Base-by-base conservation (phyloP, 2,329 filamentous ascomycete species). In the Elsinoe ampelina region DNA sequence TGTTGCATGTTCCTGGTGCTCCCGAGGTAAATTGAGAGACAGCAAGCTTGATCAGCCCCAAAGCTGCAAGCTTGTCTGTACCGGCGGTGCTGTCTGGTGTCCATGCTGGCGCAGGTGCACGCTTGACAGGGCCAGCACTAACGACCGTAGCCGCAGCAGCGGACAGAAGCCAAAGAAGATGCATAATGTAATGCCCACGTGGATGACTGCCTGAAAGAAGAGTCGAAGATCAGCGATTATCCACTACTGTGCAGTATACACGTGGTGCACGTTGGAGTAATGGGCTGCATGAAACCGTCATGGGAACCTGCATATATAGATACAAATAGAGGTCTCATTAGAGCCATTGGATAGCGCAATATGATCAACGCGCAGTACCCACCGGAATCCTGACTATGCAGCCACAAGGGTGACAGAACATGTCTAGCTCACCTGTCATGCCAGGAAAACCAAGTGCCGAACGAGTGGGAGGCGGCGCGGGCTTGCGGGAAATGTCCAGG, bases 21-120 rank as follows among this genome's bases (percentile, higher is more conserved):
- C 57, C 48, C 19, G 47, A 34, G 2, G 5, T n/a, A n/a, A 30
- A 35, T 10, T 57, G 20, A 7, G 48, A 26, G 8, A 13, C 42
- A 30, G 65, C 73, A 10, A 66, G 59, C 30, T 66, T 64, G 6
- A 48, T 38, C 11, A 66, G 58, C 34, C 64, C 65, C 47, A 61
- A 15, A 1, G 45, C 47, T 5, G 61, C 60, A 12, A 67, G 61
- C 43, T 57, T 58, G 57, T 67, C 64, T 8, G 65, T 63, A 4
- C 57, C 60, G 17, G 57, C 55, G 5, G 65, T 67, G 13, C 60
- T 59, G 39, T 65, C 65, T 17, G 64, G 63, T 20, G 60, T 59
- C 54, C 54, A 56, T 5, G 17, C 65, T 17, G 64, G 63, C 20
- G 60, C 59, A 26, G 41, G 47, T 1, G 17, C 10, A 22, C 8